Evolutionary conservation across 2,329 filamentous ascomycete species (phyloP).

Genomic region (Trichothecium sympodiale): DNA sequence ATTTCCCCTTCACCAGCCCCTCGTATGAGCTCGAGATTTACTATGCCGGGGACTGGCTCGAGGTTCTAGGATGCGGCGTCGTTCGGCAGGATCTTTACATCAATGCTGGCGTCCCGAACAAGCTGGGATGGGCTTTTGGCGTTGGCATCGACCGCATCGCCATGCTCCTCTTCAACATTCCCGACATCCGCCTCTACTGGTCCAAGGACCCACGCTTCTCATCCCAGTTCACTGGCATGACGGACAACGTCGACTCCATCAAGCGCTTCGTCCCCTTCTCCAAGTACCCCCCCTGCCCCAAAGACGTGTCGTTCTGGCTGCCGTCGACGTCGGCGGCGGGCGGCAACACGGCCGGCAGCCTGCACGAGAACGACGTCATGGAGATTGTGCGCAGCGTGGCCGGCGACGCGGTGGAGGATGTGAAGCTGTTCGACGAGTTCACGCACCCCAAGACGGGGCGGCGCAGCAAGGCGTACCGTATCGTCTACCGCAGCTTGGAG

Average conservation of each 20-base stretch:
- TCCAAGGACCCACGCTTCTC: conserved; percentile 75
- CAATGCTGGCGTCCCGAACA: conserved; percentile 62
- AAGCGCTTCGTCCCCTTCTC: conserved; percentile 76
- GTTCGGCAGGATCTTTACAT: conserved; percentile 73
- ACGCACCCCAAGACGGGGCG: conserved; percentile 74
- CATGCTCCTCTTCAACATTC: conserved; percentile 94
- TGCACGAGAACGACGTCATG: conserved; percentile 97
- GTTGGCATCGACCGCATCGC: conserved; percentile 89
- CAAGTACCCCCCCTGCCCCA: conserved; percentile 78
- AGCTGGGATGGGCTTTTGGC: conserved; percentile 91
- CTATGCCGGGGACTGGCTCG: conserved; percentile 91
- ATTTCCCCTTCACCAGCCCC: conserved; percentile 93
- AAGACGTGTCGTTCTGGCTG: conserved; percentile 94
- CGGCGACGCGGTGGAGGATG: conserved; percentile 80
- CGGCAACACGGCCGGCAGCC: conserved; percentile 35
- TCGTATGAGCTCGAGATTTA: conserved; percentile 95
- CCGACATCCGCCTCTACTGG: conserved; percentile 96
- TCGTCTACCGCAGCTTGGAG: conserved; percentile 90
- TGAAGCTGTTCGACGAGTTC: conserved; percentile 75
- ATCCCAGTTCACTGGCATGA: conserved; percentile 64
- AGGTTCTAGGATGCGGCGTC: conserved; percentile 87
- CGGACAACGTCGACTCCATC: conserved; percentile 34
- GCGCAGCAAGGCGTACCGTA: conserved; percentile 80
- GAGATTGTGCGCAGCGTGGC: conserved; percentile 78
- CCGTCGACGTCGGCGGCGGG: conserved; percentile 31